Evolutionary conservation across 768 basidiomycete genomes (phyloP), one percentile per base, ranked within the genome.

Genomic region (Scleroderma bovista): DNA sequence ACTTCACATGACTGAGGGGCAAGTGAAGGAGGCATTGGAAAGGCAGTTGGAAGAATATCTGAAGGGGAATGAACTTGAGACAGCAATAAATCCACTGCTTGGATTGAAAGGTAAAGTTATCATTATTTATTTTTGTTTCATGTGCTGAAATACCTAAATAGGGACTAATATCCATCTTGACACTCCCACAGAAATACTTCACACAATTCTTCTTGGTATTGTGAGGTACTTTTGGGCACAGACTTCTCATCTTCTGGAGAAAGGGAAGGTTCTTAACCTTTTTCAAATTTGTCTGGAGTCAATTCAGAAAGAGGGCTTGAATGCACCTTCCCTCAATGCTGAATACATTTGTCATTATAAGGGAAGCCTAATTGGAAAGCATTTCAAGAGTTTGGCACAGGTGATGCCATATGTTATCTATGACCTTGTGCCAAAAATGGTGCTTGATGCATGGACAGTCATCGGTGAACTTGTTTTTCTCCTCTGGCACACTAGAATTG

Each of bases 401-500:
- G 33, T 70, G 1, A 61, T 74, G 4, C 17, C 54, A 7, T 69
- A 71, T 36, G 26, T 64, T 0, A 48, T 70, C 0, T 60, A 73
- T 19, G 65, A 71, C 19, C 57, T 76, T 3, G 56, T 66, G 0
- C 55, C 58, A 5, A 3, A 31, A 0, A 36, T 5, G 1, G 58
- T 63, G 1, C 66, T 72, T n/a, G 10, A 47, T 7, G 52, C 68
- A 0, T 70, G 65, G 36, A 63, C 63, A 10, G 57, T 69, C 0
- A 55, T 71, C 11, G 71, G 71, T 0, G 59, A 65, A 10, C 63
- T 77, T 0, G 42, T 62, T 0, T 67, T 72, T 0, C 58, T 75
- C 0, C 56, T 77, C 0, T 78, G 76, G 77, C 54, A 73, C 9
- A 63, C 66, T 0, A 63, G 67, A 51, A 77, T 77, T 40, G 51